Percentiles rank a stretch among this genome's conserved stretches.
These are phyloP conservation scores for Blastocystis sp. DNA, from an alignment of 352 stramenopile genomes.

Conservation along the genomic window DNA sequence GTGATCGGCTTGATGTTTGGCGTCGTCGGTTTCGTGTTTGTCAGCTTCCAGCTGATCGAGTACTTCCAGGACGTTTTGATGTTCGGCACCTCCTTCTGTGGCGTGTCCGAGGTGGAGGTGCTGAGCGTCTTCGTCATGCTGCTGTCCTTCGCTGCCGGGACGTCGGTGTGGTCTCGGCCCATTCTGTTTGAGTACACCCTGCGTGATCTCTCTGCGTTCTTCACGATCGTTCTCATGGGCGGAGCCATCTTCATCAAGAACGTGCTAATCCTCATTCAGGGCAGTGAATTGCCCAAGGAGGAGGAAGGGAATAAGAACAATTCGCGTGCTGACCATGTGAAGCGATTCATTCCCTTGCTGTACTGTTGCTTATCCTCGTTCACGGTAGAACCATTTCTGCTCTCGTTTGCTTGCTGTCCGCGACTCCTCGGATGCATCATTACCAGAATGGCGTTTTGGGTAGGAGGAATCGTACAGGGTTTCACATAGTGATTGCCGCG, in stretches of 20 bases:
- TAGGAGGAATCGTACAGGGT: neutral
- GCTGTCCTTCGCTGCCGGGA: neutral
- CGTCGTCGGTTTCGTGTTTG: conserved; percentile 15
- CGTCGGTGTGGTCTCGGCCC: neutral
- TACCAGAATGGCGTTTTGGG: neutral
- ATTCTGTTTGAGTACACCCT: neutral
- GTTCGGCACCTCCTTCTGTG: conserved; percentile 27
- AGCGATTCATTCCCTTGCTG: neutral
- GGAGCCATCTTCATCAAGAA: neutral
- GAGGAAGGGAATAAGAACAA: neutral
- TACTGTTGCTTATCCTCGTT: neutral
- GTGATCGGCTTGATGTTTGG: neutral
- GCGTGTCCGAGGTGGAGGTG: conserved; percentile 35
- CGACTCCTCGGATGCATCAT: neutral
- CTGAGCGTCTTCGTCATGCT: neutral
- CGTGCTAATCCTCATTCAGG: neutral
- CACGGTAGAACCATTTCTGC: neutral
- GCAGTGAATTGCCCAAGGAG: neutral
- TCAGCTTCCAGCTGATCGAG: conserved; percentile 42
- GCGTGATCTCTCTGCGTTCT: neutral
- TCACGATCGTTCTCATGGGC: neutral
- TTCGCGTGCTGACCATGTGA: neutral
- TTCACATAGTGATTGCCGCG: neutral
- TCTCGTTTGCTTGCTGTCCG: neutral
- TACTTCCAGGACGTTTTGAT: conserved; percentile 53